Conservation (phyloP, 1,284 basidiomycete genomes). For the Irpex rosettiformis region DNA sequence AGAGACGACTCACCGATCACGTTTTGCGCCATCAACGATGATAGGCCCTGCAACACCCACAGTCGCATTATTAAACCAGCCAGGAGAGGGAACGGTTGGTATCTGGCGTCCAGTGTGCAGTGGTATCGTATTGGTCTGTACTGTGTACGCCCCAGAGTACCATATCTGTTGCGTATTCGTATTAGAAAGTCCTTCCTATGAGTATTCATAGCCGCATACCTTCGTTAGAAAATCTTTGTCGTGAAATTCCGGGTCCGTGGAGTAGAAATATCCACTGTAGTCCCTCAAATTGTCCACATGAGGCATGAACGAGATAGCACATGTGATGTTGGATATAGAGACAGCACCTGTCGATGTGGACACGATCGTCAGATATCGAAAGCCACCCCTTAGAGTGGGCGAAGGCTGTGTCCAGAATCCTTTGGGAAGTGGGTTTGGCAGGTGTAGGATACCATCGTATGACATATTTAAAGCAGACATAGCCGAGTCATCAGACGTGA, state of each 20-base stretch:
- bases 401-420: conserved; percentile 51
- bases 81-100: conserved; percentile 38
- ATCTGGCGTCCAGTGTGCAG: conserved; percentile 50
- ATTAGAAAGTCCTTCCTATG: too few species aligned
- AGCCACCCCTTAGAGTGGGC: conserved; percentile 46
- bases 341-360: conserved; percentile 34
- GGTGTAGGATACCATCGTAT: conserved; percentile 44
- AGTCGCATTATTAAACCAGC: conserved; percentile 56
- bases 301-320: conserved; percentile 53
- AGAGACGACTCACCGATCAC: conserved; percentile 41
- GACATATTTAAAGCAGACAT: conserved; percentile 29
- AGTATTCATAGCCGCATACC: too few species aligned
- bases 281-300: conserved; percentile 47
- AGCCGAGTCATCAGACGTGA: conserved; percentile 42
- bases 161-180: too few species aligned
- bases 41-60: conserved; percentile 57
- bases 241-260: conserved; percentile 41
- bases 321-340: conserved; percentile 48
- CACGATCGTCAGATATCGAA: conserved; percentile 52
- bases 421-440: conserved; percentile 33
- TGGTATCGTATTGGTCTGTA: conserved; percentile 56
- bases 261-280: conserved; percentile 56
- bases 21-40: conserved; percentile 61
- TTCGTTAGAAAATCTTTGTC: conserved; percentile 52
- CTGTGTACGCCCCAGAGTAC: conserved; percentile 61